Base-by-base conservation (phyloP, 2,329 filamentous ascomycete genomes). In the Cercospora janseana region DNA sequence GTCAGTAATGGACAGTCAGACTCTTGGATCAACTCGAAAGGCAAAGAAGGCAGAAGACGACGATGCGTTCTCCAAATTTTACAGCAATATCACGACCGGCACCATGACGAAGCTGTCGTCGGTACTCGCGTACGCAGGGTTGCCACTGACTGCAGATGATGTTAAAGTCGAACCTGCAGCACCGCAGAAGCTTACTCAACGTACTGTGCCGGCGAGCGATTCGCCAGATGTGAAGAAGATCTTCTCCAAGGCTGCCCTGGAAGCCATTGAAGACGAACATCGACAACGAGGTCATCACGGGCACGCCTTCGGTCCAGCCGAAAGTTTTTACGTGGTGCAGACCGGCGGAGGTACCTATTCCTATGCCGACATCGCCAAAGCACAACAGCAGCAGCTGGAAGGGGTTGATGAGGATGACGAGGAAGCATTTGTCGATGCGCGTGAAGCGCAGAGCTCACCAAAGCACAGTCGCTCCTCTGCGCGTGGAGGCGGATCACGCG, bases 301-400 rank as follows among this genome's bases (percentile, higher is more conserved):
- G 21, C 77, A 78, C 12, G 66, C 71, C n/a, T 70, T 73, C 9
- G 72, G 70, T 10, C 74, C 80, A 12, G 74, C 75, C 5, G 79
- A 81, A 57, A 93, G 87, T 6, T 98, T 98, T 72, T 97, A 96
- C 67, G 87, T 97, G 1, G 93, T 98, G 1, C 93, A 92, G 3
- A 87, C 88, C 0, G 89, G 87, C 13, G 92, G 93, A 4, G 90
- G 92, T 57, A 96, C 90, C 2, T 86, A 91, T 53, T 93, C 90
- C 0, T 98, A 97, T 65, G 91, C 93, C 35, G 90, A 87, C 55
- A 96, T 98, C 45, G 68, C 52, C 54, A 76, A 72, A 46, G 69
- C 64, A 49, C 56, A 64, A 65, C 37, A 71, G 68, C 29, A 74
- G 75, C 52, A 72, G 79, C 37, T 53, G 6, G 49, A 49, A 3